Base-by-base conservation (phyloP, 139 green algal species). In the Chlorella sp. region DNA sequence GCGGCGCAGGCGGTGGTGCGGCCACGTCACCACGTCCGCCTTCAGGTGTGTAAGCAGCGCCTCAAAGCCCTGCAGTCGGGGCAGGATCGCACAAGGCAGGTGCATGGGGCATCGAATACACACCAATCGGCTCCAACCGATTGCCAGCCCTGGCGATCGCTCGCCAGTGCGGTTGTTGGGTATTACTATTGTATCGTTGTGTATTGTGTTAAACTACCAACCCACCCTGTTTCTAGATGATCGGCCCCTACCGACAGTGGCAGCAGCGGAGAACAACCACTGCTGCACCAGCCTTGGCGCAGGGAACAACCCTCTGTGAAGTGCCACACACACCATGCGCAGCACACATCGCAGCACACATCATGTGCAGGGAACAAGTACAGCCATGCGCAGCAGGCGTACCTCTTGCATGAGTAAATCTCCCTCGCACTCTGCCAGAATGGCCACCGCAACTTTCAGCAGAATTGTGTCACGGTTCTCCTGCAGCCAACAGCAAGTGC, bases 21-120 rank as follows among this genome's bases (percentile, higher is more conserved):
- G 71, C 94, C 94, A 96, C 69, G 78, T 87, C 91, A 93, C 86
- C 0, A 91, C 91, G 60, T 90, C 75, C n/a, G 92, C 85, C 93
- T 99, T 99, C 83, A 99, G 91, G 89, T 94, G 91, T n/a, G 96
- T 97, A 48, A 99, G 94, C 78, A 98, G 89, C 71, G 94, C 94
- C 91, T 99, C 97, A 93, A 99, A 98, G 91, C 98, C 95, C 57
- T 93, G 79, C 42, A 85, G 40, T 5, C 71, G 9, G 36, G 34
- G 36, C 12, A 81, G 9, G 9, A 30, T 30, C 3, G n/a, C n/a
- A 30, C 34, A 83, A 53, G 9, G 11, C 15, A 32, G 77, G 32
- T n/a, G 77, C 36, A 60, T 7, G 77, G 9, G 48, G n/a, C n/a
- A n/a, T n/a, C 11, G 37, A 36, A n/a, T 53, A 57, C 16, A 32